Evolutionary conservation across 2,329 filamentous ascomycete species (phyloP), one percentile per base, ranked within the genome.

Genomic region (Microsporum ferrugineum): DNA sequence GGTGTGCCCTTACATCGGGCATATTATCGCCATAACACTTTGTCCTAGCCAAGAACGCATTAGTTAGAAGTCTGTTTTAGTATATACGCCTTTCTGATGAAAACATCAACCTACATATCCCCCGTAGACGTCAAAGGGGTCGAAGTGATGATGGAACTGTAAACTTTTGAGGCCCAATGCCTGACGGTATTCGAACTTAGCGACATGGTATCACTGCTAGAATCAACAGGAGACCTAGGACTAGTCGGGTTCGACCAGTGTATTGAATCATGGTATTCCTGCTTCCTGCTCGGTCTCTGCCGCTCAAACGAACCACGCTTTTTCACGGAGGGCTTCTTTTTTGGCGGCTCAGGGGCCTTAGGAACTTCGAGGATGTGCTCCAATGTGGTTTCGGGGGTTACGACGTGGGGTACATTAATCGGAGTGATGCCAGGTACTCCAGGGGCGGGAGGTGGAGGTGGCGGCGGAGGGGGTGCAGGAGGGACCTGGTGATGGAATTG

Each of bases 91-190:
- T 12, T 12, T 39, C 17, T 1, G 17, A 29, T 4, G 17, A 29
- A 31, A 14, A 14, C 10, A 31, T 27, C 45, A 57, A 49, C 70
- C 67, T 56, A 76, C 75, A 62, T 68, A 64, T 73, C 68, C 29
- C 68, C 67, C 2, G 64, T 60, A 12, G 62, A 60, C n/a, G 66
- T 65, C 7, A 77, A 67, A 3, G 64, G 65, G 31, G 59, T 61
- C 31, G 65, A 62, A 5, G 72, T 64, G 12, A 67, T 64, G 57
- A 63, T 62, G 27, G 68, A 67, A 3, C 66, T 60, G 53, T 78
- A 78, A 0, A 77, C 71, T 5, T 66, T 68, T 58, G 69, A 71
- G 2, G 76, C 71, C 77, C 77, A 79, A 65, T 79, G 77, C 7
- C 71, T 69, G 59, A 68, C 64, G 1, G 73, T 73, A 33, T 69